Evolutionary conservation across 129 eudicot genomes (phyloP).

Genomic region (Apium graveolens): DNA sequence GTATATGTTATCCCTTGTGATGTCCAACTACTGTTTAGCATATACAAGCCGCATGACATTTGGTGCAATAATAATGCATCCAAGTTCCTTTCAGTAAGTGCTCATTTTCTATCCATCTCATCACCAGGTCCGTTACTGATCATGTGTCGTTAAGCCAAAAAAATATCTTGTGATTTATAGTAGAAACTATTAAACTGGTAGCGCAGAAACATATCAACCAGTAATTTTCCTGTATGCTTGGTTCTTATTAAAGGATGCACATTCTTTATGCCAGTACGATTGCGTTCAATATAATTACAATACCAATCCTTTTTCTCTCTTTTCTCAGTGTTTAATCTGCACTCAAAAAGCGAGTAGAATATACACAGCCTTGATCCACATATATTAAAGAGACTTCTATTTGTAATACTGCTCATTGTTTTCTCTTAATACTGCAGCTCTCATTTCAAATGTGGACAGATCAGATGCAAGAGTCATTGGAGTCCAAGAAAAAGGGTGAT

Average conservation of each 20-base stretch:
- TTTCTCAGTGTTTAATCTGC: background rate
- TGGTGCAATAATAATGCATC: background rate
- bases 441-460: constrained; percentile 82
- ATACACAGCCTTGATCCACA: background rate
- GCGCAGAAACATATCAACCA: background rate
- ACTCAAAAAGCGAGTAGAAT: background rate
- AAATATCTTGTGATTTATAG: background rate
- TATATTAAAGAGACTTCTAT: background rate
- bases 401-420: constrained; percentile 5
- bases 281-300: background rate
- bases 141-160: background rate
- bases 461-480: constrained; percentile 61
- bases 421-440: constrained; percentile 29
- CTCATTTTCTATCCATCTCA: background rate
- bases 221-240: background rate
- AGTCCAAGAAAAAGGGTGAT: constrained; percentile 66
- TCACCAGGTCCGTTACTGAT: background rate
- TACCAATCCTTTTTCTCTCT: background rate
- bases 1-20: background rate
- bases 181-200: background rate
- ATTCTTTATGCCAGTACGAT: background rate
- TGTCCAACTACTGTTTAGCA: background rate
- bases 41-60: too few relatives aligned
- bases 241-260: background rate
- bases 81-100: background rate